Base-by-base conservation (phyloP, 768 basidiomycete genomes). In the Phanerochaete carnosa region DNA sequence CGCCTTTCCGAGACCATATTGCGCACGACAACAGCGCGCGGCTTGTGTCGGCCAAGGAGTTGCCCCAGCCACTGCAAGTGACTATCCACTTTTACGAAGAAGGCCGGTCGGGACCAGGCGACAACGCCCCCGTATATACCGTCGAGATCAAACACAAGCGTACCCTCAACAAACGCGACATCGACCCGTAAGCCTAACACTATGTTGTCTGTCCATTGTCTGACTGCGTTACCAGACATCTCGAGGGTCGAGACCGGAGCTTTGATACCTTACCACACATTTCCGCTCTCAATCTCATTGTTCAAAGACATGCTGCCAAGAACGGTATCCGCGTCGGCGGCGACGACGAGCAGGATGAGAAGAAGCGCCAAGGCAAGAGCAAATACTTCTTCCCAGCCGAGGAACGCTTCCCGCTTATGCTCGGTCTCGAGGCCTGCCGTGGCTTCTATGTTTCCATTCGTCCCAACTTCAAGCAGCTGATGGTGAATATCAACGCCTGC, bases 241-340 rank as follows among this genome's bases (percentile, higher is more conserved):
- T 90, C n/a, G 69, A 69, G 1, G 91, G 90, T 80, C 77, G 82
- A 59, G 81, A 84, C 64, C 77, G 81, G 43, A 77, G 77, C 46
- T 81, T 82, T 37, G 87, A 90, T 54, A 78, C 84, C 1, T 70
- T 77, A 55, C 87, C 88, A 0, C 64, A 84, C 19, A 74, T 90
- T 3, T 79, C 88, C 8, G 87, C 87, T 2, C 67, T 90, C 51
- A 89, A 91, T 66, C 73, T 90, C 26, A 76, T 90, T 53, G 72
- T 89, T 4, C 80, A 84, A 51, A 78, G 84, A 51, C 77, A 81
- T 64, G 80, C 86, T 15, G 78, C 80, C 65, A 74, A 80, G 32
- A 74, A 78, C 1, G 87, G 84, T 8, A 77, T 85, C 19, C 80
- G 84, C 68, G 84, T 89, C 9, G 39, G 39, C 39, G 39, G 39